Conservation (phyloP, 179 eudicot genomes). For the Actinidia polygama region DNA sequence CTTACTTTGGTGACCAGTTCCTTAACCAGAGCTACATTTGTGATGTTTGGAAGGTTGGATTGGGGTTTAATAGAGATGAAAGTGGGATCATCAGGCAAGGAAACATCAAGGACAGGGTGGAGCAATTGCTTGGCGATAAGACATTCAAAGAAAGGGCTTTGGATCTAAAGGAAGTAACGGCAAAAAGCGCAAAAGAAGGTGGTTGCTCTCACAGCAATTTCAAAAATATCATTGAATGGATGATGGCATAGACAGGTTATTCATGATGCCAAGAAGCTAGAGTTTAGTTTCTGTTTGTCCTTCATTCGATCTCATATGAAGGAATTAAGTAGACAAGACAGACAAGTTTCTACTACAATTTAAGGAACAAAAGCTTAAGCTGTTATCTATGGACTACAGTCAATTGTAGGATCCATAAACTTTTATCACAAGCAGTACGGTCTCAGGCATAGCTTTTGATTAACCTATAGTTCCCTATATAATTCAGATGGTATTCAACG, state of each 20-base stretch:
- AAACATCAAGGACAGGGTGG: conserved; percentile 29
- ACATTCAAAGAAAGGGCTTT: conserved; percentile 3
- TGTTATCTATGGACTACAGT: too few species aligned
- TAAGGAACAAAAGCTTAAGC: too few species aligned
- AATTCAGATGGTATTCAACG: too few species aligned
- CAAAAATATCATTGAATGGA: conserved; percentile 21
- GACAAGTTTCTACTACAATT: too few species aligned
- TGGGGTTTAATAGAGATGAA: conserved; percentile 1
- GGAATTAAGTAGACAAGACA: too few species aligned
- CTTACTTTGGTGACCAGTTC: conserved; percentile 36
- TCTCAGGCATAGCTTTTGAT: too few species aligned
- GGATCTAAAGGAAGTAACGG: neutral
- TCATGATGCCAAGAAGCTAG: neutral
- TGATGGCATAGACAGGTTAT: conserved; percentile 16
- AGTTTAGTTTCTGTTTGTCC: neutral
- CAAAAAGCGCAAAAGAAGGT: conserved; percentile 19
- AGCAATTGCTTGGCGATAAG: neutral
- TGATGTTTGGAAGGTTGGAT: conserved; percentile 38
- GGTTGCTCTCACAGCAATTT: conserved; percentile 26
- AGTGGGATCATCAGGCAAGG: conserved; percentile 11
- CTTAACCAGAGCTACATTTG: conserved; percentile 32
- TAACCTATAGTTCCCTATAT: too few species aligned
- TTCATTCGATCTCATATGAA: neutral
- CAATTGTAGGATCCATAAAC: too few species aligned
- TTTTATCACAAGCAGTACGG: too few species aligned